phyloP scores from a whole-genome alignment of 192 early-diverging fungal genomes.

The Entomortierella chlamydospora region DNA sequence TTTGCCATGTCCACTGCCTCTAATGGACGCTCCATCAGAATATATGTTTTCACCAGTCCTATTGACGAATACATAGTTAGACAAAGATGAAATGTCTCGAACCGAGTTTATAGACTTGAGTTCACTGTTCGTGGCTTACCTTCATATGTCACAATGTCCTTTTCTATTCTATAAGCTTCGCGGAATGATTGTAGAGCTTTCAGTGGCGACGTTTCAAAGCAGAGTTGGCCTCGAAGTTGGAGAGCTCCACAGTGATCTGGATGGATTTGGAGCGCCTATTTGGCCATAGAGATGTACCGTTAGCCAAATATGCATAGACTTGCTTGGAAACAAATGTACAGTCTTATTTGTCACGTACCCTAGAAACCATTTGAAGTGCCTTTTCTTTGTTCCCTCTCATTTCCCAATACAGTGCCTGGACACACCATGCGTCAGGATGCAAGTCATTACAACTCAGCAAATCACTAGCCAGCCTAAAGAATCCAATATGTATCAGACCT shows the following conservation, averaged over 20 bases:
- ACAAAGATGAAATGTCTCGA: neutral
- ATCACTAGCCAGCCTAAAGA: conserved; percentile 19
- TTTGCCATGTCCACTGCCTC: conserved; percentile 19
- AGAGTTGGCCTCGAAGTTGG: conserved; percentile 17
- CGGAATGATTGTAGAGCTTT: conserved; percentile 24
- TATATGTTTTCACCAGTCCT: conserved; percentile 27
- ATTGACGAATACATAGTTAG: neutral
- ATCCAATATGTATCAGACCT: no score
- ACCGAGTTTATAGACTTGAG: neutral
- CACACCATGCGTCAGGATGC: conserved; percentile 41
- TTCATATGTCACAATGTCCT: conserved; percentile 22
- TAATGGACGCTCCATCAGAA: conserved; percentile 19
- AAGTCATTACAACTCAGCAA: conserved; percentile 15
- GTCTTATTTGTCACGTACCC: neutral
- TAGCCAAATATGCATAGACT: neutral
- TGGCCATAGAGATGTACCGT: neutral
- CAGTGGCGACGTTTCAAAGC: conserved; percentile 4
- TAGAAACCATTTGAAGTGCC: conserved; percentile 21
- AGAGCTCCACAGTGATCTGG: conserved; percentile 33
- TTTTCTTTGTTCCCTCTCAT: conserved; percentile 14
- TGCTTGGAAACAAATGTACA: neutral
- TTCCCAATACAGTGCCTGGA: conserved; percentile 22
- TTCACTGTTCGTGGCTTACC: conserved; percentile 6
- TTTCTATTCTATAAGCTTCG: conserved; percentile 16
- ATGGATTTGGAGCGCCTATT: conserved; percentile 21